Conservation (phyloP, 805 yeast species). For the Saturnispora gosingensis region DNA sequence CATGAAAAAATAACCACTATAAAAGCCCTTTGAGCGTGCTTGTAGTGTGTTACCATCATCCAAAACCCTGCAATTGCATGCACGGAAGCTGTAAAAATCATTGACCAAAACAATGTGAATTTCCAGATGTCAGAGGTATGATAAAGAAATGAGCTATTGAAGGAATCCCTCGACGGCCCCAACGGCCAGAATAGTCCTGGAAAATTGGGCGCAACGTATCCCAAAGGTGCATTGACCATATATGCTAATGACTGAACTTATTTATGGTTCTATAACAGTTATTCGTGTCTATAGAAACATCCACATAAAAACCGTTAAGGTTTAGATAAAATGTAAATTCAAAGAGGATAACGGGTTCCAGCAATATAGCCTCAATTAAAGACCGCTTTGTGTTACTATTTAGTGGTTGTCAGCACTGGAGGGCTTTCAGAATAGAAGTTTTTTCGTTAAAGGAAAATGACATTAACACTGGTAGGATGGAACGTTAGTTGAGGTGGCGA, state of each 20-base stretch:
- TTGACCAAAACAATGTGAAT: conserved; percentile 75
- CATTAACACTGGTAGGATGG: background rate
- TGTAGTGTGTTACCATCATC: conserved; percentile 45
- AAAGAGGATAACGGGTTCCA: background rate
- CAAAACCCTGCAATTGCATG: conserved; percentile 56
- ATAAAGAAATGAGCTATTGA: conserved; percentile 51
- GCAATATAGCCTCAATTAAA: background rate
- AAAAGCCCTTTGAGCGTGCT: conserved; percentile 19
- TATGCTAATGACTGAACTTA: background rate
- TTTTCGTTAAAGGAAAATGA: background rate
- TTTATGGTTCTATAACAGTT: background rate
- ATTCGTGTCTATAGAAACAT: background rate
- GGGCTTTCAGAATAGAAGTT: background rate
- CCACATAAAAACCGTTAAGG: background rate
- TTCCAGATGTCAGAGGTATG: conserved; percentile 66
- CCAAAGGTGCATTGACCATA: conserved; percentile 50
- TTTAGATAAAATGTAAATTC: background rate
- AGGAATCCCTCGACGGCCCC: conserved; percentile 23
- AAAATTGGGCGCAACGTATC: conserved; percentile 68
- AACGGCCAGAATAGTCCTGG: conserved; percentile 78
- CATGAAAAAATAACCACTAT: conserved; percentile 34
- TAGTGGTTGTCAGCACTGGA: background rate
- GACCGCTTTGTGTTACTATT: background rate
- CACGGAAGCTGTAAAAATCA: conserved; percentile 55
- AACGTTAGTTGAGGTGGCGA: background rate